Evolutionary conservation across 1,284 basidiomycete genomes (phyloP).

Genomic region (Ganoderma lingzhi): DNA sequence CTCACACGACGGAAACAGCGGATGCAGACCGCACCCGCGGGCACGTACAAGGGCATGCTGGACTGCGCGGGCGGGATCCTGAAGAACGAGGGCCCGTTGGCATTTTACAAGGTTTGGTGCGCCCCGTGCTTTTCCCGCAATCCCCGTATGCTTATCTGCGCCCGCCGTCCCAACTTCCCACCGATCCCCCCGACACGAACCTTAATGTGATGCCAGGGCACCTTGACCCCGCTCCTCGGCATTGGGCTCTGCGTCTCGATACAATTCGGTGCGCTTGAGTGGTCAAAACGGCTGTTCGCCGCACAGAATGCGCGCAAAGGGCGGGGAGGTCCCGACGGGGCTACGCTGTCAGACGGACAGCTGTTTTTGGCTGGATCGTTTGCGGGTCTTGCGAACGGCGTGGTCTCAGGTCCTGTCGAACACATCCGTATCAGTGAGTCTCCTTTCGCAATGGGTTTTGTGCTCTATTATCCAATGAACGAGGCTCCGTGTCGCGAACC

Average conservation of each 20-base stretch:
- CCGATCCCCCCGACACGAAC: constrained; percentile 1
- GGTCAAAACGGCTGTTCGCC: constrained; percentile 86
- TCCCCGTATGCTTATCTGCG: constrained; percentile 11
- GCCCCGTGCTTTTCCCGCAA: constrained; percentile 6
- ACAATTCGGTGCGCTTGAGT: constrained; percentile 94
- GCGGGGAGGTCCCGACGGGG: constrained; percentile 66
- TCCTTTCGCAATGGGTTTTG: constrained; percentile 27
- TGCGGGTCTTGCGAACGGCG: constrained; percentile 91
- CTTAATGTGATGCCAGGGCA: constrained; percentile 66
- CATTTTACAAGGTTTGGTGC: constrained; percentile 90
- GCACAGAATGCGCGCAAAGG: constrained; percentile 62
- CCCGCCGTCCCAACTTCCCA: not conserved
- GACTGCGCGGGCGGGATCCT: constrained; percentile 90
- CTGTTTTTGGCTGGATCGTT: constrained; percentile 82
- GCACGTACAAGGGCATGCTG: constrained; percentile 89
- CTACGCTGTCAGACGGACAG: constrained; percentile 67
- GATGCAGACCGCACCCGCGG: constrained; percentile 94
- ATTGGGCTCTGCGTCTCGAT: constrained; percentile 97
- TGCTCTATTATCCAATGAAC: not conserved
- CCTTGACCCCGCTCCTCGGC: constrained; percentile 91
- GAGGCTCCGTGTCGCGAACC: not conserved
- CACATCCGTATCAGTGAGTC: constrained; percentile 91
- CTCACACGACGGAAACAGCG: constrained; percentile 54
- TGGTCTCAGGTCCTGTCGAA: constrained; percentile 96
- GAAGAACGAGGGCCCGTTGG: constrained; percentile 91